Evolutionary conservation across 208 protist species (phyloP).

Genomic region (Trypanosoma lewisi): DNA sequence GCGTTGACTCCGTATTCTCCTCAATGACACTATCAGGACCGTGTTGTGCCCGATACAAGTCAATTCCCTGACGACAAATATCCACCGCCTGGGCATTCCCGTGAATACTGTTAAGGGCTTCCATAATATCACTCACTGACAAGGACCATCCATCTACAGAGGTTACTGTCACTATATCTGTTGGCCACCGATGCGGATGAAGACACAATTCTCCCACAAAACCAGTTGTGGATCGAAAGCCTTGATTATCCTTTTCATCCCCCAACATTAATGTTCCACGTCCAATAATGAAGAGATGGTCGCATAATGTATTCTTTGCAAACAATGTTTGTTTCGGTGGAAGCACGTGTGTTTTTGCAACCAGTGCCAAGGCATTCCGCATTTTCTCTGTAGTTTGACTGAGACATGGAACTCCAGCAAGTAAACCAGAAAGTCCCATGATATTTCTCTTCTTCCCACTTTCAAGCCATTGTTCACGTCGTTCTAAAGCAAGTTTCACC

Average conservation of each 20-base stretch:
- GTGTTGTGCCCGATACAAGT: constrained; percentile 62
- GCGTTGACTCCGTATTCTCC: constrained; percentile 9
- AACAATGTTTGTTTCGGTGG: constrained; percentile 52
- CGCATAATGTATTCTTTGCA: constrained; percentile 43
- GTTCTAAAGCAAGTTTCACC: constrained; percentile 42
- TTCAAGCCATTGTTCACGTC: constrained; percentile 67
- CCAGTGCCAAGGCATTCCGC: constrained; percentile 49
- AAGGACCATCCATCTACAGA: constrained; percentile 80
- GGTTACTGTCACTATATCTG: constrained; percentile 51
- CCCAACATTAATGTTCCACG: constrained; percentile 53
- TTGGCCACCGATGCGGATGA: constrained; percentile 66
- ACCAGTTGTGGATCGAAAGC: constrained; percentile 24
- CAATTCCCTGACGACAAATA: constrained; percentile 77
- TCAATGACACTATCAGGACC: constrained; percentile 59
- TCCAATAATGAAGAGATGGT: constrained; percentile 71
- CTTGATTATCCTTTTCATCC: constrained; percentile 8
- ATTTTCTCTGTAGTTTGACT: constrained; percentile 76
- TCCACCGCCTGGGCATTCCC: constrained; percentile 67
- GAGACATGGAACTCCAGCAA: constrained; percentile 78
- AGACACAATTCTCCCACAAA: constrained; percentile 84
- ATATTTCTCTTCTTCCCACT: constrained; percentile 56
- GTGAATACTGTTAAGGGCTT: constrained; percentile 41
- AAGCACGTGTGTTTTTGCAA: constrained; percentile 44
- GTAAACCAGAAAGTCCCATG: constrained; percentile 65
- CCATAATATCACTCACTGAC: constrained; percentile 34